Evolutionary conservation across 768 basidiomycete genomes (phyloP).

Genomic region (Termitomyces titanicus): DNA sequence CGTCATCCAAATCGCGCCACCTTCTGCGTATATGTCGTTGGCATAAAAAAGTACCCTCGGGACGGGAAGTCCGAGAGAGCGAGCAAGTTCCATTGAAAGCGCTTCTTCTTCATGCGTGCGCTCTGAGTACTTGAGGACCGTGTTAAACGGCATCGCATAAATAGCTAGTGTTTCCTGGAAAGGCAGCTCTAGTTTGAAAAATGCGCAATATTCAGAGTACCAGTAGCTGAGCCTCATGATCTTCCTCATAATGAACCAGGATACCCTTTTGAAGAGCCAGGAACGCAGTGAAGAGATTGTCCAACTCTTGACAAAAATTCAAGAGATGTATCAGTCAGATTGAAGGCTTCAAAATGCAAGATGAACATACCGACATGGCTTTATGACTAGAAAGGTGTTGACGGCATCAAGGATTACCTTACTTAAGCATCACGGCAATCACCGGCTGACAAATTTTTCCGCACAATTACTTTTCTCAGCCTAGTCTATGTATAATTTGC

Average conservation of each 20-base stretch:
- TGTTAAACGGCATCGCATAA: conserved; percentile 3
- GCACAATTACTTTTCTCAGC: no score
- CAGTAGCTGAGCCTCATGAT: neutral
- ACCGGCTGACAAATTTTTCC: no score
- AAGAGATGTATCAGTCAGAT: neutral
- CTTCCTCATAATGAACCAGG: neutral
- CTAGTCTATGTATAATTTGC: no score
- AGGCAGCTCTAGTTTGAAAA: neutral
- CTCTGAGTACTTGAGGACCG: neutral
- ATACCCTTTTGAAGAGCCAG: neutral
- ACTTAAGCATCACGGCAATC: no score
- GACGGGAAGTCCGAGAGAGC: conserved; percentile 4
- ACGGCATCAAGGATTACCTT: no score
- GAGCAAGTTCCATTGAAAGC: conserved; percentile 4
- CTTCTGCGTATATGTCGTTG: neutral
- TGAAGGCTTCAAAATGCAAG: neutral
- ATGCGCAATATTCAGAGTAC: neutral
- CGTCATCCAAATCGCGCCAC: conserved; percentile 8
- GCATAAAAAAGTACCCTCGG: conserved; percentile 6
- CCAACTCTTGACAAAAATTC: neutral
- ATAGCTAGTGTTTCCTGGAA: neutral
- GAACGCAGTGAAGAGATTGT: neutral
- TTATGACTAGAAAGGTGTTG: no score
- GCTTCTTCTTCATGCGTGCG: conserved; percentile 6
- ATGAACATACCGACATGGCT: neutral